Conservation (phyloP, 2,329 filamentous ascomycete genomes). For the Trichoderma hamatum region DNA sequence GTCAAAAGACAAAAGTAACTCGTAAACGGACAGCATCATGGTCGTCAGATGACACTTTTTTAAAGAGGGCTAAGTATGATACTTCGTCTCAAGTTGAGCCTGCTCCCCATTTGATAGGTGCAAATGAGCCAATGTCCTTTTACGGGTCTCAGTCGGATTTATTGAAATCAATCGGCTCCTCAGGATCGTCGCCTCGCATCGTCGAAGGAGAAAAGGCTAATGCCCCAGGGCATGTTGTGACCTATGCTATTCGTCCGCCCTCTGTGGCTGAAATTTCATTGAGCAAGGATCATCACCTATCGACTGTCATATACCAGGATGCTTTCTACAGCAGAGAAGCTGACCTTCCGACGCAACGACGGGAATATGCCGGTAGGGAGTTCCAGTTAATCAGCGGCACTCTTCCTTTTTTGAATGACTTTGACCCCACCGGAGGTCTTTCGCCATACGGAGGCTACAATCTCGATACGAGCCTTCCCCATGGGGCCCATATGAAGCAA, state of each 20-base stretch:
- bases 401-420: constrained; percentile 77
- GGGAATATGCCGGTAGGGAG: constrained; percentile 86
- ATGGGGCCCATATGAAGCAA: constrained; percentile 56
- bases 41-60: background rate
- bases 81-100: background rate
- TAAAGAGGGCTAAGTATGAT: background rate
- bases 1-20: background rate
- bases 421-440: constrained; percentile 63
- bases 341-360: constrained; percentile 75
- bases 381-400: constrained; percentile 77
- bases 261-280: constrained; percentile 30
- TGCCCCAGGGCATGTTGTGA: constrained; percentile 23
- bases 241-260: constrained; percentile 38
- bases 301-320: constrained; percentile 77
- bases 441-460: background rate
- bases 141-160: background rate
- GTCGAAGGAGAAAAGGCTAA: background rate
- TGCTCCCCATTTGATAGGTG: background rate
- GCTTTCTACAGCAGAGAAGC: constrained; percentile 82
- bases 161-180: background rate
- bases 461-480: constrained; percentile 35
- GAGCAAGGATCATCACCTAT: constrained; percentile 44
- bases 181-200: background rate
- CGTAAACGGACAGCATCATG: constrained; percentile 8
- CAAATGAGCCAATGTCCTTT: background rate